Base-by-base conservation (phyloP, 148 eudicot genomes). In the Selenicereus undatus region DNA sequence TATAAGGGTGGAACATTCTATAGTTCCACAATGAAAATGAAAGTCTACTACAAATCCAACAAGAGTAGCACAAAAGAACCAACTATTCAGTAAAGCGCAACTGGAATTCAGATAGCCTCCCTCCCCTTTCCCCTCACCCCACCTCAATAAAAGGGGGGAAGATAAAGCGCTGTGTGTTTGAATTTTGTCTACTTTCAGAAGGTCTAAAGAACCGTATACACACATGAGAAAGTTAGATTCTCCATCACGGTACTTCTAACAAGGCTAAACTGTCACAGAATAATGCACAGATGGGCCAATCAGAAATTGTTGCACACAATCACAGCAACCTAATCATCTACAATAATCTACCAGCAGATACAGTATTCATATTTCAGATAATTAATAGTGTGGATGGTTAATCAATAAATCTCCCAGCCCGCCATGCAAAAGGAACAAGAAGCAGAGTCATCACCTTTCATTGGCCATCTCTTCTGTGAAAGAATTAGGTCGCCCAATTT, bases 401-500 rank as follows among this genome's bases (percentile, higher is more conserved):
- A 26, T 64, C 10, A 5, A 39, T 74, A 54, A 58, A 14, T 56
- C 69, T 11, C 56, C 39, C 21, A 52, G 45, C 21, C 39, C 2
- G 16, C 16, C 17, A 30, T 32, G 70, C 70, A 22, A 76, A 58
- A 24, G 43, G 43, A 39, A 5, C 50, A 51, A 26, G 58, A 22
- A 71, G 72, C 70, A 80, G 70, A 80, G 30, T 64, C 74, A 83
- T 68, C 86, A 92, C 94, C 97, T 85, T 36, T 93, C 91, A 85
- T 84, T 84, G 27, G 89, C 77, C 81, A 80, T 51, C 69, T 88
- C 90, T 81, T 88, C 94, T 45, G 81, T 27, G 66, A 85, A 79
- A 48, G 90, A 85, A 83, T 82, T 85, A 60, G 85, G 78, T 48
- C 75, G 85, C 32, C 86, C 92, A 77, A 82, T 80, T 43, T 82